Percentiles rank a stretch among this genome's conserved stretches.
These are phyloP conservation scores for Diaporthe eres DNA, from an alignment of 2,329 filamentous ascomycete genomes.

Conservation along the genomic window DNA sequence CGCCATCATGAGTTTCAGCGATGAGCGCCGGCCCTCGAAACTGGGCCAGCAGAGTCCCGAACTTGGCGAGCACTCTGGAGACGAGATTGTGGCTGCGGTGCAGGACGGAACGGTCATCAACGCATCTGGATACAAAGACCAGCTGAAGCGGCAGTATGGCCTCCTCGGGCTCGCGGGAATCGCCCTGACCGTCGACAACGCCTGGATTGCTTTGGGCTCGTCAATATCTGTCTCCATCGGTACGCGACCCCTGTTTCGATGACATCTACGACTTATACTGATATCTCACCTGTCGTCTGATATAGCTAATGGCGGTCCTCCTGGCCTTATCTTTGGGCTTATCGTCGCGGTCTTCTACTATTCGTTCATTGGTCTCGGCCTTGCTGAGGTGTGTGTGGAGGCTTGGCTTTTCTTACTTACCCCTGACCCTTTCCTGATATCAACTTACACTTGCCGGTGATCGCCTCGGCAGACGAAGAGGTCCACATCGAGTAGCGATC, in stretches of 20 bases:
- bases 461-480: neutral
- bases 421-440: slow-evolving; percentile 29
- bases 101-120: slow-evolving; percentile 66
- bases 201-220: slow-evolving; percentile 75
- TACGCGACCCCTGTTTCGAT: slow-evolving; percentile 43
- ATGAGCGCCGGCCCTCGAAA: slow-evolving; percentile 36
- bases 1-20: slow-evolving; percentile 38
- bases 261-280: slow-evolving; percentile 31
- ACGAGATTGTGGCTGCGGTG: slow-evolving; percentile 53
- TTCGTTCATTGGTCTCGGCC: slow-evolving; percentile 57
- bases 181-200: slow-evolving; percentile 74
- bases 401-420: neutral
- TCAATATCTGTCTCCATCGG: slow-evolving; percentile 68
- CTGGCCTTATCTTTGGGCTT: slow-evolving; percentile 59
- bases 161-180: slow-evolving; percentile 71
- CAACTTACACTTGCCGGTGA: slow-evolving; percentile 16
- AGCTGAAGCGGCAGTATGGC: slow-evolving; percentile 74
- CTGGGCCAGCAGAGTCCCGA: slow-evolving; percentile 39
- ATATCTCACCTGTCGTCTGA: slow-evolving; percentile 1
- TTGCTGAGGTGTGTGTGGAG: slow-evolving; percentile 54
- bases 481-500: too few relatives aligned
- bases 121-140: slow-evolving; percentile 74
- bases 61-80: slow-evolving; percentile 44
- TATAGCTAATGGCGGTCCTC: slow-evolving; percentile 58
- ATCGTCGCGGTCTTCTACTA: slow-evolving; percentile 60